Conservation (phyloP, 768 basidiomycete species). For the Hygrophorus russula region DNA sequence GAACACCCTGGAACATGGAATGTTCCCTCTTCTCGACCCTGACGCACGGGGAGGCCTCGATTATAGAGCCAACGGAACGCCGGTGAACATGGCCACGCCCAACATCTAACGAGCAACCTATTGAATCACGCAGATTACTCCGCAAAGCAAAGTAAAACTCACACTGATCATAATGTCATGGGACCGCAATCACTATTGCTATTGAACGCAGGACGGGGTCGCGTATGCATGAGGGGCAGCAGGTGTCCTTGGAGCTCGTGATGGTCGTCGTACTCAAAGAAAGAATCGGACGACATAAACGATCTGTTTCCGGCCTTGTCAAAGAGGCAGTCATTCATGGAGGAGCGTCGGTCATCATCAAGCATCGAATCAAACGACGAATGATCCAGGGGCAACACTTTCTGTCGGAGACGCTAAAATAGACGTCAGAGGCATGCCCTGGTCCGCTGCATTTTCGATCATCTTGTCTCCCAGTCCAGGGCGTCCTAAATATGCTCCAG, state of each 20-base stretch:
- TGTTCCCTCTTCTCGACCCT: conserved; percentile 51
- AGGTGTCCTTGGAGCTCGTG: conserved; percentile 21
- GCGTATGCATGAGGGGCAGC: conserved; percentile 40
- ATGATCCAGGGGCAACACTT: conserved; percentile 21
- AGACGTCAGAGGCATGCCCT: conserved; percentile 42
- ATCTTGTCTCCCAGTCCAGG: conserved; percentile 83
- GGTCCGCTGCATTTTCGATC: conserved; percentile 50
- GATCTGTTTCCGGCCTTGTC: conserved; percentile 47
- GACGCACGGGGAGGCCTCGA: conserved; percentile 62
- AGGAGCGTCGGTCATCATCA: conserved; percentile 34
- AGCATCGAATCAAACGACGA: conserved; percentile 58
- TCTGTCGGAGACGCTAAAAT: conserved; percentile 59
- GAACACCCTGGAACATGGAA: conserved; percentile 24
- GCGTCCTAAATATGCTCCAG: conserved; percentile 42
- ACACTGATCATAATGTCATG: conserved; percentile 73
- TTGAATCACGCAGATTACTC: not conserved
- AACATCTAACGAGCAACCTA: conserved; percentile 49
- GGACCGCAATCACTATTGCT: conserved; percentile 36
- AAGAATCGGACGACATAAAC: conserved; percentile 45
- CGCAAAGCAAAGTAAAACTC: conserved; percentile 15
- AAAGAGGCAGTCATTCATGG: conserved; percentile 43
- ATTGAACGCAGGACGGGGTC: conserved; percentile 58
- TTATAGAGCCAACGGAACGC: conserved; percentile 50
- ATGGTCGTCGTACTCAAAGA: conserved; percentile 44
- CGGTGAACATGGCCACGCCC: conserved; percentile 65